Evolutionary conservation across 352 stramenopile genomes (phyloP), one percentile per base, ranked within the genome.

Genomic region (Phytopythium boreale): DNA sequence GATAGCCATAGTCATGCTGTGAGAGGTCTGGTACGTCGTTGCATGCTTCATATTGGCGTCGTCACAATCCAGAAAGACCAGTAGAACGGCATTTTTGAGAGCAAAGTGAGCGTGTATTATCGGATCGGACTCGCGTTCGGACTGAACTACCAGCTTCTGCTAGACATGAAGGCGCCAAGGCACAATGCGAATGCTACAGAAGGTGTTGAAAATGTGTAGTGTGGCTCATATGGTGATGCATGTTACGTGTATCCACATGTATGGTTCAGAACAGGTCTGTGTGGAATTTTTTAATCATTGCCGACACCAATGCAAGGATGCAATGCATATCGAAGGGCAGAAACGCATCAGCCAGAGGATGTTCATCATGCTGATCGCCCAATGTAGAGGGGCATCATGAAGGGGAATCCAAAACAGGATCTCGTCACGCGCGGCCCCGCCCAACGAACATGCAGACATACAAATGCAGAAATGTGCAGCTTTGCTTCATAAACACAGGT

Each of bases 401-500:
- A 93, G 82, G 84, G 84, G 84, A 93, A 93, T 93, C 80, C 81
- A 92, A 89, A 87, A 69, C 83, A 71, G 56, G 70, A 75, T 90
- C 56, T 94, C 83, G 64, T 92, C 83, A 89, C 68, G 69, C 76
- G 78, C 69, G 69, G 60, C 63, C 56, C 61, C 31, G n/a, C 53
- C 24, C 70, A 12, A 17, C 61, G 65, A 17, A 67, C 43, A 50
- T 50, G 43, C 41, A 50, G 1, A n/a, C n/a, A n/a, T 20, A 47
- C 34, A 70, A 55, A 79, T 31, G 66, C 24, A 65, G 1, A 67
- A 66, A 39, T 66, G 43, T 50, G 50, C 29, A 61, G 34, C 22
- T 43, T 86, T 82, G 78, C 83, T 83, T 94, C 85, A 94, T 90
- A 89, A 94, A 94, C 85, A 94, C 85, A 94, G 85, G 85, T 94